Evolutionary conservation across 345 rosid species (phyloP), one percentile per base, ranked within the genome.

Genomic region (Geranium rotundifolium): DNA sequence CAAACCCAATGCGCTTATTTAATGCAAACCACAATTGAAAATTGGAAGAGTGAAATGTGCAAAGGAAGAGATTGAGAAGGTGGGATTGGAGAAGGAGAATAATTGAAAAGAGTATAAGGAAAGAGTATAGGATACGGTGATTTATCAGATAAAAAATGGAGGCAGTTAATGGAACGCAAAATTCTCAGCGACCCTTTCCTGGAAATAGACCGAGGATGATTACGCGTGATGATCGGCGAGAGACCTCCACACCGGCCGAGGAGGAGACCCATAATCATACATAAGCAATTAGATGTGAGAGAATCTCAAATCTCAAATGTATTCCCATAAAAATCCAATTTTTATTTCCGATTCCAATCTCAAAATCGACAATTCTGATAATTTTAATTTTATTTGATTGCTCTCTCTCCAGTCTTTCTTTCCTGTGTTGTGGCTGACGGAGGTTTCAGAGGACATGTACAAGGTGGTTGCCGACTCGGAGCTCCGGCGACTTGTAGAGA

Each of bases 161-260:
- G n/a, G n/a, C n/a, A n/a, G n/a, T n/a, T n/a, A n/a, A n/a, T n/a
- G n/a, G n/a, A n/a, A n/a, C n/a, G n/a, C 56, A 7, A 79, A 77
- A 64, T 75, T 92, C 50, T 50, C 73, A 2, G 70, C 76, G 71
- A 7, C 79, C 37, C 67, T 90, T 54, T 39, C 80, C 37, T 84
- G 64, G 86, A 79, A 80, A 70, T 96, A 91, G 85, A 75, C 85
- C 69, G 89, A 86, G 57, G 83, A 78, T 15, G 97, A 91, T 71
- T 86, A 70, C 62, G 59, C 77, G 62, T 17, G 76, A 69, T 86
- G 60, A 8, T 69, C 1, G 81, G 88, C 19, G 82, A 71, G 4
- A 63, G 76, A 59, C 95, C 95, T 9, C 67, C 79, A 4, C 77
- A 91, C 55, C 69, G 90, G 52, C 93, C 89, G 18, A 87, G 82